Evolutionary conservation across 78 protist species (phyloP).

Genomic region (Acrasis kona): DNA sequence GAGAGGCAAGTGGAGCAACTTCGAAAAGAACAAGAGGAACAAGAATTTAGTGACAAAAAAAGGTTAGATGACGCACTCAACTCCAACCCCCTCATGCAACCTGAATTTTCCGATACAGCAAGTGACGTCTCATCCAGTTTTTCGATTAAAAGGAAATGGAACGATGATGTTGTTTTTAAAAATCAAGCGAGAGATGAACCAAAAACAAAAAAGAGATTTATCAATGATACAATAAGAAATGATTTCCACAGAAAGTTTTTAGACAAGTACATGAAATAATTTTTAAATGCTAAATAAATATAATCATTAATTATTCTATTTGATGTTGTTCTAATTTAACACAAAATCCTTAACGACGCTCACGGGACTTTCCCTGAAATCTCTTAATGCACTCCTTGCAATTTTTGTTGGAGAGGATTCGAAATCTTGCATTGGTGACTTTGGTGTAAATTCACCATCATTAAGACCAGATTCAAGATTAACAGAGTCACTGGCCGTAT

Average conservation of each 20-base stretch:
- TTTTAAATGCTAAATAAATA: no score
- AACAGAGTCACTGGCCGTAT: no score
- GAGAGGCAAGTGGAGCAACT: slow-evolving; percentile 3
- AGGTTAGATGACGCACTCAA: background rate
- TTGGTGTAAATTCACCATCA: no score
- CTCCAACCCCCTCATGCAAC: slow-evolving; percentile 10
- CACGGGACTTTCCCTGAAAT: no score
- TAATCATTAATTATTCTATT: no score
- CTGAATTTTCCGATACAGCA: background rate
- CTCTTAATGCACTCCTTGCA: no score
- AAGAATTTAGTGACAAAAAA: background rate
- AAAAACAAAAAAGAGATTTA: slow-evolving; percentile 30
- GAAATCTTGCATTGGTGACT: no score
- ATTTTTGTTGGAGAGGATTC: no score
- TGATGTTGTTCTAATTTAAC: no score
- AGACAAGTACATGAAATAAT: slow-evolving; percentile 52
- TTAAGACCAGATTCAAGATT: no score
- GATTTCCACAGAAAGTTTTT: slow-evolving; percentile 80
- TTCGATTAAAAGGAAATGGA: slow-evolving; percentile 2
- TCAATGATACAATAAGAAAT: slow-evolving; percentile 81
- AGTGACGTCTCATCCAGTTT: background rate
- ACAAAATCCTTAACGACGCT: no score
- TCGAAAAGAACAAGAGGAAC: background rate
- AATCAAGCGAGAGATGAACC: slow-evolving; percentile 18
- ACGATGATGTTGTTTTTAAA: slow-evolving; percentile 24